Conservation (phyloP, 148 eudicot species). For the Rhododendron simsii region DNA sequence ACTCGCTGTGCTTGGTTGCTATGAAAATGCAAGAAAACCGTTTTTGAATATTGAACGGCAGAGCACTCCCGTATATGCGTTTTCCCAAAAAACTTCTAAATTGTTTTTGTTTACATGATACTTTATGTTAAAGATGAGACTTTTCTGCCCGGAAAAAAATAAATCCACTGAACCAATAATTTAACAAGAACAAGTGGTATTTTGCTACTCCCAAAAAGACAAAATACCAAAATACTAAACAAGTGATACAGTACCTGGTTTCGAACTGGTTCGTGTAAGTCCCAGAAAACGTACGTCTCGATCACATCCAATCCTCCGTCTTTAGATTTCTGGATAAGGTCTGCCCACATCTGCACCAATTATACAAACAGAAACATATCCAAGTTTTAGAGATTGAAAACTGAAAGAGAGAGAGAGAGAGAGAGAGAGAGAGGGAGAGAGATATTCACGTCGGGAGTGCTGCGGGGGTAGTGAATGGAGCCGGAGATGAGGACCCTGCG, state of each 20-base stretch:
- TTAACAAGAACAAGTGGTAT: too few relatives aligned
- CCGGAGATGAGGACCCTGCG: conserved; percentile 80
- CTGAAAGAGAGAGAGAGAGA: background rate
- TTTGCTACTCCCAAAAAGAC: too few relatives aligned
- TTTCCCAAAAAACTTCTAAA: too few relatives aligned
- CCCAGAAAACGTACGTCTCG: conserved; percentile 89
- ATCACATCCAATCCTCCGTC: conserved; percentile 86
- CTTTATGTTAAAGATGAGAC: too few relatives aligned
- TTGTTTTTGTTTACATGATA: too few relatives aligned
- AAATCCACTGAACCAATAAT: too few relatives aligned
- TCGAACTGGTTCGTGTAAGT: conserved; percentile 74
- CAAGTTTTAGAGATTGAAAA: background rate
- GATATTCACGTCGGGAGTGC: conserved; percentile 70
- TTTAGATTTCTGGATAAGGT: conserved; percentile 83
- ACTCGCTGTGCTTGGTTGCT: too few relatives aligned
- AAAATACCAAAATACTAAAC: too few relatives aligned
- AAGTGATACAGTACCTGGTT: conserved; percentile 45
- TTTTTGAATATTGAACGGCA: too few relatives aligned
- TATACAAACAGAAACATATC: background rate
- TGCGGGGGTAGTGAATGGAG: conserved; percentile 94
- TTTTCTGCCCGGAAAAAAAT: too few relatives aligned
- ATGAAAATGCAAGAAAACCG: too few relatives aligned
- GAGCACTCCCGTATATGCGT: too few relatives aligned
- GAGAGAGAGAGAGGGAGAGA: background rate
- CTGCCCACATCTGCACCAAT: conserved; percentile 81